A percentile compares a stretch with the other conserved stretches of the same genome.
Conservation (phyloP, 768 basidiomycete species). For the Candolleomyces efflorescens region DNA sequence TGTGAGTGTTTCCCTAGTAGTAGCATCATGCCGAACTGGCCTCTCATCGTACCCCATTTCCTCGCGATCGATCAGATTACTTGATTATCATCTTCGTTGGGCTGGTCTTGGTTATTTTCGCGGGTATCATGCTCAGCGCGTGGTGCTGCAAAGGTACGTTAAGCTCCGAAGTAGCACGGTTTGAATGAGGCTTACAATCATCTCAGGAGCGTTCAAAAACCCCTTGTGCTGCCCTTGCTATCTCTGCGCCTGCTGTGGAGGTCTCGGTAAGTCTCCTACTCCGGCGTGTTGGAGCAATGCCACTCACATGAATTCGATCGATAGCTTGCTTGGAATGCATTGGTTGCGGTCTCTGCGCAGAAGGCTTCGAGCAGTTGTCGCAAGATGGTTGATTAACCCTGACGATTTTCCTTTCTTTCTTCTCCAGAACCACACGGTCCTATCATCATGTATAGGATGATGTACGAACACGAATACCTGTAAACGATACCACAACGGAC, state of each 20-base stretch:
- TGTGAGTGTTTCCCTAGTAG: slow-evolving; percentile 23
- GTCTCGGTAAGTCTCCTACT: slow-evolving; percentile 41
- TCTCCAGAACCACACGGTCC: background rate
- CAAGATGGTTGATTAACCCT: background rate
- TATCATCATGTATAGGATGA: background rate
- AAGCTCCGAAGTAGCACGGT: background rate
- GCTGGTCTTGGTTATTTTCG: slow-evolving; percentile 47
- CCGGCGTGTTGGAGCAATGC: background rate
- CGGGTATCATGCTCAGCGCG: slow-evolving; percentile 53
- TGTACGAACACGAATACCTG: no score
- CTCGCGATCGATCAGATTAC: slow-evolving; percentile 39
- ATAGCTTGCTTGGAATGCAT: slow-evolving; percentile 66
- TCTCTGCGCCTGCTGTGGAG: slow-evolving; percentile 69
- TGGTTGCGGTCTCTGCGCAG: slow-evolving; percentile 64
- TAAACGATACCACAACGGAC: no score
- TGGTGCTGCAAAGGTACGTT: slow-evolving; percentile 59
- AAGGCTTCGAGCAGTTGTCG: slow-evolving; percentile 31
- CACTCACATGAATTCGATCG: background rate
- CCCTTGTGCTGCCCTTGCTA: slow-evolving; percentile 70
- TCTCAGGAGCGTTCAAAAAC: slow-evolving; percentile 51
- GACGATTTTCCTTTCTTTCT: background rate
- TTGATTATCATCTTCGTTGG: slow-evolving; percentile 66
- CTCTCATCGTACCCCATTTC: background rate
- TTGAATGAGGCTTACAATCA: background rate
- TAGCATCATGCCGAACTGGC: background rate